Base-by-base conservation (phyloP, 352 stramenopile genomes). In the Pythium biforme region DNA sequence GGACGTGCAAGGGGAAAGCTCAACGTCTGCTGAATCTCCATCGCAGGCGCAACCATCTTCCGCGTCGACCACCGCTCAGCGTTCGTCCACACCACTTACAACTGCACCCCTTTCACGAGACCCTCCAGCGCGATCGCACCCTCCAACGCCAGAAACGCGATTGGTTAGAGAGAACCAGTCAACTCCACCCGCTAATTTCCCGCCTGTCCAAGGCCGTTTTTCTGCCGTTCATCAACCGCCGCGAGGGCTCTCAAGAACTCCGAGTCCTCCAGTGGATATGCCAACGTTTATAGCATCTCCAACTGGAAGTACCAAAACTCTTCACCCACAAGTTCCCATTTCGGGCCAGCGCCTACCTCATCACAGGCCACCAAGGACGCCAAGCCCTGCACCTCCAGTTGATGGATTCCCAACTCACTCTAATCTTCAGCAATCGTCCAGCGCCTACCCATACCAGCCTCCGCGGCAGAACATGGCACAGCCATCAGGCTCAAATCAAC, bases 131-230 rank as follows among this genome's bases (percentile, higher is more conserved):
- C 33, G 17, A 29, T 49, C 47, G 1, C 47, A 26, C 2, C 26
- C 47, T 20, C 39, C 34, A 10, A 45, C 58, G 12, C 58, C 48
- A 12, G 48, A 64, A 11, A 20, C 56, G n/a, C n/a, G 53, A 39
- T 37, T 43, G n/a, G 10, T 45, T 33, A 9, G 43, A 23, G 48
- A 45, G 4, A 20, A 22, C 1, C 58, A 20, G 1, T 29, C 58
- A 33, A 4, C n/a, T 23, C 11, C 22, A 6, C 3, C 22, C 8
- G 4, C 31, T 33, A 22, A 10, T 22, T 3, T 20, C 17, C 12
- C 50, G 25, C n/a, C 34, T 4, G 26, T 37, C 15, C 50, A 31
- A 17, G n/a, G 17, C 23, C 40, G 1, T n/a, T 19, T 47, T 47
- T 25, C 40, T 47, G 40, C 14, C 8, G 37, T n/a, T 1, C 6